phyloP scores from a whole-genome alignment of 495 filamentous ascomycete species.

The Astrothelium subdiscretum region DNA sequence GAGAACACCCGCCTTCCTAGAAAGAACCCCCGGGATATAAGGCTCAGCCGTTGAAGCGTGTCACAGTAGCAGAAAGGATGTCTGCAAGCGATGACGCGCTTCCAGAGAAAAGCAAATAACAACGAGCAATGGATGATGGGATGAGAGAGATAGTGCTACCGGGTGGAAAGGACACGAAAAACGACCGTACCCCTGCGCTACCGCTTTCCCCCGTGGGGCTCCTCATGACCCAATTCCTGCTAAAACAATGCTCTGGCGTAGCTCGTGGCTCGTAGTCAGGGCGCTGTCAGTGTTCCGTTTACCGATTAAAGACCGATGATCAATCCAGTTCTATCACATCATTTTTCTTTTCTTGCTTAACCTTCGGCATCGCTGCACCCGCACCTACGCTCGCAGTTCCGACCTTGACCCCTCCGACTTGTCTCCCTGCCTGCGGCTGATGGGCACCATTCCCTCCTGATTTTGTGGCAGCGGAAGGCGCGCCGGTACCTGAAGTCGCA shows the following conservation, averaged over 20 bases:
- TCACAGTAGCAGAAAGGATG: background rate
- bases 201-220: too few relatives aligned
- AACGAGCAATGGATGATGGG: background rate
- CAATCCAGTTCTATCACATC: slow-evolving; percentile 2
- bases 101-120: background rate
- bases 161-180: background rate
- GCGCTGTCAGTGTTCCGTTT: background rate
- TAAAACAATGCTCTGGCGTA: too few relatives aligned
- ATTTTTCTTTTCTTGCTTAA: slow-evolving; percentile 1
- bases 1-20: background rate
- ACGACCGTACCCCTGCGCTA: background rate
- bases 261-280: background rate
- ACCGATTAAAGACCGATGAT: background rate
- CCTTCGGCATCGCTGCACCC: background rate
- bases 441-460: background rate
- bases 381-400: background rate
- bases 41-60: background rate
- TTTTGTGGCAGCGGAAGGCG: background rate
- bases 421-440: background rate
- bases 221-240: background rate
- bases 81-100: background rate
- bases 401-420: background rate
- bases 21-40: background rate
- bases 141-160: background rate
- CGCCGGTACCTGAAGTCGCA: background rate